Percentiles rank a stretch among this genome's conserved stretches.
Evolutionary conservation across 2,329 filamentous ascomycete genomes (phyloP).

Genomic region (Sporothrix mexicana): DNA sequence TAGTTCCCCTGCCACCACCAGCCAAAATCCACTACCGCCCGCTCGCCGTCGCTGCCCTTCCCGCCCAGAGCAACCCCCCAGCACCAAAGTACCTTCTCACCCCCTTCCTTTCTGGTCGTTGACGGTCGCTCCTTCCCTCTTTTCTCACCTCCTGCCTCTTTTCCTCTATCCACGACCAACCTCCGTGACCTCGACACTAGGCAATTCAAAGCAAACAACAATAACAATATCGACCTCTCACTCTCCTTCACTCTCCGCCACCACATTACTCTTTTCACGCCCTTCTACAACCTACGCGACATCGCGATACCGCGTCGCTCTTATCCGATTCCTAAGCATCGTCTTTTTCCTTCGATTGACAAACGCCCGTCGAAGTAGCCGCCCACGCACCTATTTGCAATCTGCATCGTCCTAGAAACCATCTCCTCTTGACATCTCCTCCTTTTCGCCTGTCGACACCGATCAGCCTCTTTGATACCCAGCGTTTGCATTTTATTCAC

Average conservation of each 20-base stretch:
- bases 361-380: conserved; percentile 14
- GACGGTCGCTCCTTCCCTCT: conserved; percentile 24
- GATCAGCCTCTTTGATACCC: not conserved
- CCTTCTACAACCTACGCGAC: conserved; percentile 13
- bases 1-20: conserved; percentile 29
- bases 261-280: not conserved
- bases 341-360: conserved; percentile 10
- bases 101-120: not conserved
- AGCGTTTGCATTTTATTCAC: not conserved
- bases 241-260: not conserved
- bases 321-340: not conserved
- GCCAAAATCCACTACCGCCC: conserved; percentile 20
- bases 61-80: conserved; percentile 24
- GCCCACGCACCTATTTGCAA: conserved; percentile 21
- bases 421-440: not conserved
- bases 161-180: not conserved
- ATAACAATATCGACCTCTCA: conserved; percentile 5
- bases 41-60: conserved; percentile 26
- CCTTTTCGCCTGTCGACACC: not conserved
- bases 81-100: conserved; percentile 16
- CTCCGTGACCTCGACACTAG: conserved; percentile 24
- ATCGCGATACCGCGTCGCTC: not conserved
- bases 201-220: conserved; percentile 22
- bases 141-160: not conserved
- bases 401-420: conserved; percentile 22